Evolutionary conservation across 306 rosid species (phyloP).

Genomic region (Trifolium repens): DNA sequence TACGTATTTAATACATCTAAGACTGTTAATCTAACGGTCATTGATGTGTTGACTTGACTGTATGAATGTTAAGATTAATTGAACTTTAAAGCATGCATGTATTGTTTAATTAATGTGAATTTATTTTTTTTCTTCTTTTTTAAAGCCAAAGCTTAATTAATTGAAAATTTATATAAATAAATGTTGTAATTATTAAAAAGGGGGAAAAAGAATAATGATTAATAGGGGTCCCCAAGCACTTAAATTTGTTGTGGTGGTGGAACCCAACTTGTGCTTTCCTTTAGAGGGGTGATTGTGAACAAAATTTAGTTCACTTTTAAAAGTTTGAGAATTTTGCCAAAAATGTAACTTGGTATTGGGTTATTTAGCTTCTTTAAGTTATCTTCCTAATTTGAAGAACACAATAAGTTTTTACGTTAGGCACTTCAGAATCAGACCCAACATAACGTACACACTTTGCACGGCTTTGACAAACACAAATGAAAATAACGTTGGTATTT

Average conservation of each 20-base stretch:
- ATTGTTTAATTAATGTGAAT: slow-evolving; percentile 40
- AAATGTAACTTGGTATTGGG: slow-evolving; percentile 16
- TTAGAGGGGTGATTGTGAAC: not conserved
- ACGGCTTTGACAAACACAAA: slow-evolving; percentile 41
- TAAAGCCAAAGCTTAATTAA: slow-evolving; percentile 32
- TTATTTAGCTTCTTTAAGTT: not conserved
- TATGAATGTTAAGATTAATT: not conserved
- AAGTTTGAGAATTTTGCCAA: slow-evolving; percentile 44
- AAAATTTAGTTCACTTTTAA: slow-evolving; percentile 16
- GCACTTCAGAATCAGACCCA: slow-evolving; percentile 36
- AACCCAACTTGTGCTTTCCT: slow-evolving; percentile 40
- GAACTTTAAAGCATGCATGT: slow-evolving; percentile 38
- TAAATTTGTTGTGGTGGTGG: slow-evolving; percentile 43
- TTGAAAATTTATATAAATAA: not conserved
- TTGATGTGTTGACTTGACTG: not conserved
- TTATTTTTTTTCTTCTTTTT: slow-evolving; percentile 15
- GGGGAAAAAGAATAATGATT: slow-evolving; percentile 21
- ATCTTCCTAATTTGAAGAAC: slow-evolving; percentile 36
- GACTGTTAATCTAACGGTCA: not conserved
- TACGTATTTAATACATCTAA: too few species aligned
- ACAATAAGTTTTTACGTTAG: slow-evolving; percentile 7
- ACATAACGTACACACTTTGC: slow-evolving; percentile 38
- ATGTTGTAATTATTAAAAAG: slow-evolving; percentile 3
- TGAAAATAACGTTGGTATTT: slow-evolving; percentile 13
- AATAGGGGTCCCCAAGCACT: slow-evolving; percentile 60